Base-by-base conservation (phyloP, 208 protist genomes). In the Acanthamoeba lenticulata region DNA sequence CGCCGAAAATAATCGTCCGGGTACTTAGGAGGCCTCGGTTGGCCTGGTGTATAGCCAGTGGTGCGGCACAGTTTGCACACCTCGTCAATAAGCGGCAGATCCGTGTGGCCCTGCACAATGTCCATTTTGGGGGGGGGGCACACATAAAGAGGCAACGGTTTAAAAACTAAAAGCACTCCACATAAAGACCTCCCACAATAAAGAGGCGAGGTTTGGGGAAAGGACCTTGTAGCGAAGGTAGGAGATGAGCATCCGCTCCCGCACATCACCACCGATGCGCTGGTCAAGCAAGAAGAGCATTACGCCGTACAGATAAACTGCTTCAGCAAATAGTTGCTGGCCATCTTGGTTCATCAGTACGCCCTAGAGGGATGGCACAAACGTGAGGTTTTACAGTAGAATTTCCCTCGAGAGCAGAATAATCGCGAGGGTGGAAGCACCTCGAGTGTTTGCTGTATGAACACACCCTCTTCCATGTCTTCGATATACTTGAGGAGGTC, bases 221-320 rank as follows among this genome's bases (percentile, higher is more conserved):
- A 90, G 49, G 74, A 94, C 98, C 74, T 98, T 98, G 94, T 99
- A 99, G 69, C 99, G 97, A 88, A 99, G 97, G 96, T 99, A 99
- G 67, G 98, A 98, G 24, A 99, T 99, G 29, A 99, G 95, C 95
- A 99, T 96, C 88, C 98, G 96, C 96, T 99, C 99, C 32, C 99
- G 97, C 11, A 99, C 97, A 17, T 94, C 94, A 24, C 99, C 99
- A 29, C 98, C 98, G 72, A 99, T 98, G 29, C 97, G 97, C 69
- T 97, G 94, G 94, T 99, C 99, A 36, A 99, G 90, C 72, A 99
- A 95, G 17, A 99, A 96, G 27, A 99, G 96, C 98, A 99, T 99
- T 17, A 99, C 97, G 67, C 99, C 99, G 96, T 99, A 99, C 36
- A 99, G 96, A 88, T 97, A 98, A 34, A 98, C 49, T 13, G 96